Percentiles rank a stretch among this genome's conserved stretches.
Evolutionary conservation across 2,329 filamentous ascomycete species (phyloP).

Genomic region (Aspergillus sp.): DNA sequence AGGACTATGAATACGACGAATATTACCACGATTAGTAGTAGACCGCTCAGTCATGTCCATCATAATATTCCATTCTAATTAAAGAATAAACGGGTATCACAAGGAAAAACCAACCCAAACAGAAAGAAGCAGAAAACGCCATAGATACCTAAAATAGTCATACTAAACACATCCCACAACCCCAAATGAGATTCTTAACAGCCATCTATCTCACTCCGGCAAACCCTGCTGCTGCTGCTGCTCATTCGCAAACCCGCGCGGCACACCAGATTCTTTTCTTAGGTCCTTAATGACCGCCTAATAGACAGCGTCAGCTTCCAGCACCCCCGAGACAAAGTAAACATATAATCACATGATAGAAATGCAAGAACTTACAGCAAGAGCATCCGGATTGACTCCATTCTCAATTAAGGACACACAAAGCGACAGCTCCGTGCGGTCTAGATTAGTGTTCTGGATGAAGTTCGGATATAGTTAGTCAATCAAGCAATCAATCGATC

Average conservation of each 20-base stretch:
- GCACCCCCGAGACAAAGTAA: not conserved
- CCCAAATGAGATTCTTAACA: not conserved
- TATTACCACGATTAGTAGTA: not conserved
- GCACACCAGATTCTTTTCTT: conserved; percentile 41
- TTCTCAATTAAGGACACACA: conserved; percentile 98
- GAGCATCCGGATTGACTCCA: conserved; percentile 90
- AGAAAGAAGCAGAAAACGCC: conserved; percentile 5
- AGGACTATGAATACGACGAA: not conserved
- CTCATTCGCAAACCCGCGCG: conserved; percentile 27
- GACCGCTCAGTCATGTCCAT: not conserved
- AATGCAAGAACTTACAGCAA: conserved; percentile 68
- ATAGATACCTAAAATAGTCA: not conserved
- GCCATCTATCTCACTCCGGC: conserved; percentile 13
- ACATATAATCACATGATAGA: not conserved
- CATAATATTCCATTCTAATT: not conserved
- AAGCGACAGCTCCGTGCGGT: conserved; percentile 85
- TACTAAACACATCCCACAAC: not conserved
- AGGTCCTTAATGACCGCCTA: conserved; percentile 52
- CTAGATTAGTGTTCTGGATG: conserved; percentile 83
- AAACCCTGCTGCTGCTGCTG: conserved; percentile 18
- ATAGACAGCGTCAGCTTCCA: conserved; percentile 10
- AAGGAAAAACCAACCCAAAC: not conserved
- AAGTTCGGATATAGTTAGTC: not conserved
- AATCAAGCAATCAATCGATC: not conserved
- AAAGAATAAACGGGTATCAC: conserved; percentile 19